Percentiles rank a stretch among this genome's conserved stretches.
Conservation (phyloP, 352 stramenopile genomes). For the Phytophthora citricola region DNA sequence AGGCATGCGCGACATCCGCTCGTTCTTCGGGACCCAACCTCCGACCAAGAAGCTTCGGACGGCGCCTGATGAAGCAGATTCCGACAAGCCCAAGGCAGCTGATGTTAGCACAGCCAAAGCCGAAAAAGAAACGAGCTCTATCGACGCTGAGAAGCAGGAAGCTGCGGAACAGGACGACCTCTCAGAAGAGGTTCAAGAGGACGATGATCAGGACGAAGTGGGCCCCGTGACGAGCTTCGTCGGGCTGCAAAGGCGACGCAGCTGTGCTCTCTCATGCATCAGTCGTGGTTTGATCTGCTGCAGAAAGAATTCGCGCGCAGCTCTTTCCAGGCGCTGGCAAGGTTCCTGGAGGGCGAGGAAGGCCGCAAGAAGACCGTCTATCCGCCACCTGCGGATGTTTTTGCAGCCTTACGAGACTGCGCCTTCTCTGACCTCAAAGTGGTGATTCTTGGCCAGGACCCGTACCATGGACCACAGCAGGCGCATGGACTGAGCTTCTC, state of each 20-base stretch:
- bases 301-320: slow-evolving; percentile 53
- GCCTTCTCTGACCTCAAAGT: slow-evolving; percentile 90
- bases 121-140: slow-evolving; percentile 4
- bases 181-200: not conserved
- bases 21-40: slow-evolving; percentile 54
- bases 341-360: slow-evolving; percentile 63
- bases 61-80: not conserved
- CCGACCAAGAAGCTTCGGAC: slow-evolving; percentile 43
- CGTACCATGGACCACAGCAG: slow-evolving; percentile 88
- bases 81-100: not conserved
- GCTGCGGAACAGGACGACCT: slow-evolving; percentile 1
- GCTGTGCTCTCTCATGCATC: slow-evolving; percentile 55
- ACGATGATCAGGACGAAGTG: slow-evolving; percentile 5
- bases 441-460: slow-evolving; percentile 95
- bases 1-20: slow-evolving; percentile 58
- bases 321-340: slow-evolving; percentile 55
- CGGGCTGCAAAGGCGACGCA: slow-evolving; percentile 33
- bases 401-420: slow-evolving; percentile 91
- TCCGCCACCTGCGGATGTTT: slow-evolving; percentile 86
- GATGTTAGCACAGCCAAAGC: not conserved
- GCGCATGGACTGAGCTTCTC: slow-evolving; percentile 92
- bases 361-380: slow-evolving; percentile 84
- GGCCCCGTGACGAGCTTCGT: slow-evolving; percentile 39
- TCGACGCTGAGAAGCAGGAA: not conserved
- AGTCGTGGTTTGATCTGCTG: slow-evolving; percentile 66